Evolutionary conservation across 129 eudicot genomes (phyloP).

Genomic region (Flaveria sonorensis): DNA sequence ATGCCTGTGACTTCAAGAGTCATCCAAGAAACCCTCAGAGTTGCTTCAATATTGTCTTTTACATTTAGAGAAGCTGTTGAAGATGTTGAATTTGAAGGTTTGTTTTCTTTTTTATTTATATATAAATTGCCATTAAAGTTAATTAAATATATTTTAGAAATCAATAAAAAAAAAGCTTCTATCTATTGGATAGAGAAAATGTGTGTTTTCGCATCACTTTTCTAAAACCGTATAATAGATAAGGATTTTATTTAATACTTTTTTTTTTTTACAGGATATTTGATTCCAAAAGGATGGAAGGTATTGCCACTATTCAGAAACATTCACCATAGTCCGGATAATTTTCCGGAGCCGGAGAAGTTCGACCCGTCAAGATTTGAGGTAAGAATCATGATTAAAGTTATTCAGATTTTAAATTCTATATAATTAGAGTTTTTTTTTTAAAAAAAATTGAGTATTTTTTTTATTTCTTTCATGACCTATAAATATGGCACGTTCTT

Average conservation of each 20-base stretch:
- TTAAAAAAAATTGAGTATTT: background rate
- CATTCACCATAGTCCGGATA: constrained; percentile 90
- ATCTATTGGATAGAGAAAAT: too few species aligned
- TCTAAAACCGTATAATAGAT: too few species aligned
- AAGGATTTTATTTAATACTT: background rate
- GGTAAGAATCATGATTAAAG: constrained; percentile 45
- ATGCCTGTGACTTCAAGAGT: constrained; percentile 92
- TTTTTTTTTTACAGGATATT: constrained; percentile 57
- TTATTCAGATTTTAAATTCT: background rate
- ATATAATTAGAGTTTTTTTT: background rate
- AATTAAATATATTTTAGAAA: background rate
- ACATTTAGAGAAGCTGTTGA: constrained; percentile 99
- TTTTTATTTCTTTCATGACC: background rate
- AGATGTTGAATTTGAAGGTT: constrained; percentile 98
- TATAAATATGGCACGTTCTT: background rate
- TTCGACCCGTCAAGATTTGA: constrained; percentile 99
- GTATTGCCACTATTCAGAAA: constrained; percentile 92
- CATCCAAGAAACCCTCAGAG: constrained; percentile 95
- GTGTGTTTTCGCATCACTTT: too few species aligned
- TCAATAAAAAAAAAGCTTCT: too few species aligned
- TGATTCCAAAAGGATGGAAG: constrained; percentile 99
- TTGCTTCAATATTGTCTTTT: constrained; percentile 90
- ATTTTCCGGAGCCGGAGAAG: constrained; percentile 80
- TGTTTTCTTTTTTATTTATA: constrained; percentile 17
- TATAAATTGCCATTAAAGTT: too few species aligned